Conservation (phyloP, 2,329 filamentous ascomycete species). For the Alternaria sp. region DNA sequence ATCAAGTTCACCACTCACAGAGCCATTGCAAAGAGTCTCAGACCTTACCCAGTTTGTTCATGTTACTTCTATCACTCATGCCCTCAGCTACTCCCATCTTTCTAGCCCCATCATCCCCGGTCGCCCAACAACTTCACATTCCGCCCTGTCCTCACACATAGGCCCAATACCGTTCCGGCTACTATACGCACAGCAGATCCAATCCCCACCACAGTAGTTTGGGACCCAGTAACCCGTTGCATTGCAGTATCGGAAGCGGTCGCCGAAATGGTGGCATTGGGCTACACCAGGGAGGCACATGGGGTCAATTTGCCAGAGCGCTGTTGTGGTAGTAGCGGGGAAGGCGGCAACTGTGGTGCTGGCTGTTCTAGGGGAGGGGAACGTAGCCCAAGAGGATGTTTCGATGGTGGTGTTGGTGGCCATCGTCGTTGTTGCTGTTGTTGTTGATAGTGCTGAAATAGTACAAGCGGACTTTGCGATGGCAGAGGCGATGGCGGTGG, state of each 20-base stretch:
- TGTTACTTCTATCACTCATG: too few species aligned
- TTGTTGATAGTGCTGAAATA: too few species aligned
- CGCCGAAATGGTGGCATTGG: neutral
- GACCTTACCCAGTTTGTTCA: too few species aligned
- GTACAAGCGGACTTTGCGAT: neutral
- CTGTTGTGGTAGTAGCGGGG: neutral
- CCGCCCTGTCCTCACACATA: neutral
- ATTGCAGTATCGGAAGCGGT: constrained; percentile 2
- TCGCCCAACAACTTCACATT: neutral
- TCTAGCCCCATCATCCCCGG: neutral
- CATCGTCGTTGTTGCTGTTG: too few species aligned
- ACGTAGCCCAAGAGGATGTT: too few species aligned
- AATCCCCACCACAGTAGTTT: constrained; percentile 1
- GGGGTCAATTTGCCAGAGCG: neutral
- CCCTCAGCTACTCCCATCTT: too few species aligned
- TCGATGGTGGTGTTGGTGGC: too few species aligned
- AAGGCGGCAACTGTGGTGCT: neutral
- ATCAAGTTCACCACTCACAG: too few species aligned
- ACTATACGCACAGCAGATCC: constrained; percentile 5
- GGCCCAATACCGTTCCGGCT: neutral
- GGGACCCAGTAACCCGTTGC: neutral
- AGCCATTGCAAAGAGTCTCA: too few species aligned
- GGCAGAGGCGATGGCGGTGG: neutral
- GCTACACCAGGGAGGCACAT: neutral
- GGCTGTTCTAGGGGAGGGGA: too few species aligned